Conservation (phyloP, 116 monocot genomes). For the Papilionanthe hybrid region DNA sequence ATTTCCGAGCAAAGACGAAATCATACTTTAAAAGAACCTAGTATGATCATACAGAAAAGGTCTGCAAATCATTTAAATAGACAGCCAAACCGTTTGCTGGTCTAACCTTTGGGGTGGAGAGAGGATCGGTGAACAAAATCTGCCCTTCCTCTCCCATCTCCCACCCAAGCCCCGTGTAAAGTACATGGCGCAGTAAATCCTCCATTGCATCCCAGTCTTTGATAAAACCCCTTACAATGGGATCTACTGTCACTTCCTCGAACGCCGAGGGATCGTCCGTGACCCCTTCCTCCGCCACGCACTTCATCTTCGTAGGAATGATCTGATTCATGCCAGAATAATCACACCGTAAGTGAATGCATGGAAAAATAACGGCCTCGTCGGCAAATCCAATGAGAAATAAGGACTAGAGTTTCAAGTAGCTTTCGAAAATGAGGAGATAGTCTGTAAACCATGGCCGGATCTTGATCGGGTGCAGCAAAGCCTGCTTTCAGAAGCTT, state of each 20-base stretch:
- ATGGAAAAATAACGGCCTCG: neutral
- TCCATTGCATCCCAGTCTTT: slow-evolving; percentile 97
- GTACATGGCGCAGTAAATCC: slow-evolving; percentile 71
- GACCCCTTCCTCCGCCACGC: slow-evolving; percentile 57
- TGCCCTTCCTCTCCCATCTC: slow-evolving; percentile 95
- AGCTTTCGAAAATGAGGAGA: neutral
- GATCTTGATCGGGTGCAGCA: slow-evolving; percentile 92
- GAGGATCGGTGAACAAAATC: slow-evolving; percentile 92
- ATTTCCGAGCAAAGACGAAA: neutral
- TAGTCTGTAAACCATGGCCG: slow-evolving; percentile 44
- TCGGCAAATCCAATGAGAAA: neutral
- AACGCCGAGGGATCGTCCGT: slow-evolving; percentile 27
- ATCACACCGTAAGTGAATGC: neutral
- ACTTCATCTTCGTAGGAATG: slow-evolving; percentile 91
- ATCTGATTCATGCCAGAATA: slow-evolving; percentile 32
- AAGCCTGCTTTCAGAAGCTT: slow-evolving; percentile 96
- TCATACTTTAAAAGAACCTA: neutral
- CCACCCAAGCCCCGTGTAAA: slow-evolving; percentile 86
- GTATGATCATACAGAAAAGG: neutral
- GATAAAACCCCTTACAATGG: slow-evolving; percentile 82
- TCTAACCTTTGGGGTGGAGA: slow-evolving; percentile 82
- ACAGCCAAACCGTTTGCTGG: neutral
- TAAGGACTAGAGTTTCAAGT: neutral
- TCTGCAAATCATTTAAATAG: neutral
- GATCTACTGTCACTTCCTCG: slow-evolving; percentile 67